Conservation (phyloP, 2,329 filamentous ascomycete genomes). For the Harringtonia lauricola region DNA sequence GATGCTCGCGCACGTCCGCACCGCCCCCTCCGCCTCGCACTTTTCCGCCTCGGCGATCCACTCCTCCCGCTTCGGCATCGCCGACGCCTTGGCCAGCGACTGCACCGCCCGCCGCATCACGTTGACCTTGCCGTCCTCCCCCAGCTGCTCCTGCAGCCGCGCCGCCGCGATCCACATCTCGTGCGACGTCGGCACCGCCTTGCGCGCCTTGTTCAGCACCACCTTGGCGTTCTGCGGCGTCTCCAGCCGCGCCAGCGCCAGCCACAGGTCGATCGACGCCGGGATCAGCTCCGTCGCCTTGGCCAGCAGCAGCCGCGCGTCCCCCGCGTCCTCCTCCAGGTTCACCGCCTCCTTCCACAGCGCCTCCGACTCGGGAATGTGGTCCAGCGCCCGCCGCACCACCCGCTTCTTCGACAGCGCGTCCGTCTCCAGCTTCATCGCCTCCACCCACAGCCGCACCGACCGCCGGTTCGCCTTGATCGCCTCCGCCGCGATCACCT, state of each 20-base stretch:
- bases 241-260: conserved; percentile 83
- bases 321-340: conserved; percentile 77
- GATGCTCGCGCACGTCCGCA: conserved; percentile 79
- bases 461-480: conserved; percentile 87
- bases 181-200: conserved; percentile 83
- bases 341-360: conserved; percentile 99
- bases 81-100: conserved; percentile 76
- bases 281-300: conserved; percentile 96
- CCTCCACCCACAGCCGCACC: conserved; percentile 86
- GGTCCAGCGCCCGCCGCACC: conserved; percentile 78
- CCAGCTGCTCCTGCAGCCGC: conserved; percentile 77
- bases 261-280: conserved; percentile 86
- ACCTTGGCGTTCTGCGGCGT: conserved; percentile 86
- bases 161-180: conserved; percentile 97
- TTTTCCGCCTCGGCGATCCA: conserved; percentile 94
- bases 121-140: conserved; percentile 59
- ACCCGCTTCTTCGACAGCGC: conserved; percentile 83
- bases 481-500: conserved; percentile 86
- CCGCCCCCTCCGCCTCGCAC: conserved; percentile 84
- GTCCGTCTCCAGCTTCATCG: conserved; percentile 83
- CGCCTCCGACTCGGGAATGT: conserved; percentile 86
- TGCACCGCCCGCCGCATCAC: conserved; percentile 94
- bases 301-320: conserved; percentile 78
- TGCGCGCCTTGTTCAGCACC: conserved; percentile 89
- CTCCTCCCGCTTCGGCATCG: conserved; percentile 94